Evolutionary conservation across 331 rosid species (phyloP).

Genomic region (Phaseolus coccineus): DNA sequence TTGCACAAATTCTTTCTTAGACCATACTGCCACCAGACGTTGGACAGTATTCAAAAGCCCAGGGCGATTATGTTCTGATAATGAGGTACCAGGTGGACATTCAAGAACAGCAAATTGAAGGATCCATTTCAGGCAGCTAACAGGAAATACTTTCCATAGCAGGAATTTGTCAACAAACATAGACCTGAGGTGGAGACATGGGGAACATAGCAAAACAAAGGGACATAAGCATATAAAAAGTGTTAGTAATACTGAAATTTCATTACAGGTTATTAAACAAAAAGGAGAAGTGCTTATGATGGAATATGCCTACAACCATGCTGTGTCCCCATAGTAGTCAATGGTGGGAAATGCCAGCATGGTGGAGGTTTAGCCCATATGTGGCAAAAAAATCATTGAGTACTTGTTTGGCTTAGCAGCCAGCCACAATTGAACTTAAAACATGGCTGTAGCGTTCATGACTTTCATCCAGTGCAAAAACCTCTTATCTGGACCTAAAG

Average conservation of each 20-base stretch:
- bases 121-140: constrained; percentile 88
- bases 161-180: constrained; percentile 84
- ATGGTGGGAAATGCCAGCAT: not conserved
- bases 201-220: constrained; percentile 24
- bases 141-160: constrained; percentile 91
- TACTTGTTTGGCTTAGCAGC: not conserved
- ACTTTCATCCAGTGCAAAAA: not conserved
- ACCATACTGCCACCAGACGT: constrained; percentile 76
- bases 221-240: constrained; percentile 8
- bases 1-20: constrained; percentile 87
- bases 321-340: not conserved
- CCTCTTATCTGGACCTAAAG: not conserved
- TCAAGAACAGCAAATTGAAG: constrained; percentile 82
- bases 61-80: constrained; percentile 51
- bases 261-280: not conserved
- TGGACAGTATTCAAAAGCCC: constrained; percentile 63
- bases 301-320: not conserved
- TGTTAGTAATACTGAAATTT: constrained; percentile 33
- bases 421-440: not conserved
- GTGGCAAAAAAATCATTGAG: not conserved
- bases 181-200: constrained; percentile 63
- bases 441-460: too few relatives aligned
- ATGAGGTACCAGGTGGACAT: constrained; percentile 66
- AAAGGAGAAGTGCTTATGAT: not conserved
- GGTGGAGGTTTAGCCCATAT: not conserved